Evolutionary conservation across 768 basidiomycete genomes (phyloP).

Genomic region (Collybiopsis luxurians): DNA sequence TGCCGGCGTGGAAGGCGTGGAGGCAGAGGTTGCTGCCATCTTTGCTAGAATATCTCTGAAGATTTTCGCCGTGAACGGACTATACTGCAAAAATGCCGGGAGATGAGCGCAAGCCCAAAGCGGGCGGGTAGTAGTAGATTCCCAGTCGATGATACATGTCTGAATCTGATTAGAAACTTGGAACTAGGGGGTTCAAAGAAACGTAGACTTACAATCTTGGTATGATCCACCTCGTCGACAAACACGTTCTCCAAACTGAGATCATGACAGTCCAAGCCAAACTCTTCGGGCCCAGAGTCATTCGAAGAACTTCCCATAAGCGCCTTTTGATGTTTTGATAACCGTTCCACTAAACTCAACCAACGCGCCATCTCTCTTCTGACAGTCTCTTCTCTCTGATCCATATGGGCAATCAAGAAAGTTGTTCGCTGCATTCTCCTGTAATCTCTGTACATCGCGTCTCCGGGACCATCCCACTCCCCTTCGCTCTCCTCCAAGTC

Average conservation of each 20-base stretch:
- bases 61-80: constrained; percentile 67
- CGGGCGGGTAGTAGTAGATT: constrained; percentile 84
- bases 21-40: constrained; percentile 29
- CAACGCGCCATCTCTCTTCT: constrained; percentile 71
- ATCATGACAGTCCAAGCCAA: constrained; percentile 84
- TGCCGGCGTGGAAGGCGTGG: not conserved
- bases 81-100: constrained; percentile 76
- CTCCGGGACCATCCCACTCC: constrained; percentile 76
- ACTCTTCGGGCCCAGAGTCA: constrained; percentile 47
- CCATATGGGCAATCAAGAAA: constrained; percentile 71
- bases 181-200: not conserved
- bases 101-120: constrained; percentile 85
- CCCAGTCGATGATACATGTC: constrained; percentile 91
- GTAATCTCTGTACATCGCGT: constrained; percentile 81
- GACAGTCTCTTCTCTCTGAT: constrained; percentile 59
- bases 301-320: constrained; percentile 17
- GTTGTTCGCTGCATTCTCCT: constrained; percentile 77
- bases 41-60: constrained; percentile 65
- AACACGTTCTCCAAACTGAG: constrained; percentile 84
- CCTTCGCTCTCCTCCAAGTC: constrained; percentile 77
- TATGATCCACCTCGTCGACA: constrained; percentile 65
- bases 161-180: constrained; percentile 25
- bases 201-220: constrained; percentile 61
- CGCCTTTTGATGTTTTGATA: constrained; percentile 31
- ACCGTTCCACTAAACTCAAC: constrained; percentile 62